Base-by-base conservation (phyloP, 192 early-diverging fungal genomes). In the Chytriomyces sp. region DNA sequence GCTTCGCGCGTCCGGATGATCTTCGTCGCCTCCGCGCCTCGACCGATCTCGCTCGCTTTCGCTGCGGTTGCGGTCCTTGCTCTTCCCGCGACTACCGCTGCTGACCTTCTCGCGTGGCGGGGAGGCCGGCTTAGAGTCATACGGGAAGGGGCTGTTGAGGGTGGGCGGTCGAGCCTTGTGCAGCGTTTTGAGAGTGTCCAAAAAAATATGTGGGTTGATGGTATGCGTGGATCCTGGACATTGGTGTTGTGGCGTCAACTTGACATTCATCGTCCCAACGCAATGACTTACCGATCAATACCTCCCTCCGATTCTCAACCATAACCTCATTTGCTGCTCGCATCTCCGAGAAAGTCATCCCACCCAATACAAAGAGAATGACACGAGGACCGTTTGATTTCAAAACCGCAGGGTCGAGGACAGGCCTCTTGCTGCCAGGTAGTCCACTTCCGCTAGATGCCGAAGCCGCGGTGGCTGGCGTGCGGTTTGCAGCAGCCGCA, bases 281-380 rank as follows among this genome's bases (percentile, higher is more conserved):
- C 31, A 49, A 38, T 30, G 31, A 30, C 72, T 54, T 32, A 80
- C 79, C 84, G 49, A 85, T 78, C 30, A 83, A 63, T 14, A 85
- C 65, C 44, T 85, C 84, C 25, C 83, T 70, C 39, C 67, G 60
- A 31, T 19, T 39, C 30, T 82, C 78, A 22, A 60, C 33, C 67
- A 75, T 70, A 0, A 85, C 40, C 60, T 85, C 84, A 55, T 81
- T 71, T 14, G 64, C 63, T 1, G 66, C 56, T 31, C 84, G 64
- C 34, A 83, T 75, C 60, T 85, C 84, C 36, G 80, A 77, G 59
- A 77, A 80, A 2, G 82, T 82, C 64, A 85, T 64, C 7, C 84
- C 84, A 5, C 84, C 84, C 26, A 85, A 59, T 4, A 81, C 56
- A 73, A 85, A 85, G 0, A 85, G 32, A 53, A 78, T 78, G n/a